Evolutionary conservation across 495 filamentous ascomycete genomes (phyloP).

Genomic region (Cercophora sp.): DNA sequence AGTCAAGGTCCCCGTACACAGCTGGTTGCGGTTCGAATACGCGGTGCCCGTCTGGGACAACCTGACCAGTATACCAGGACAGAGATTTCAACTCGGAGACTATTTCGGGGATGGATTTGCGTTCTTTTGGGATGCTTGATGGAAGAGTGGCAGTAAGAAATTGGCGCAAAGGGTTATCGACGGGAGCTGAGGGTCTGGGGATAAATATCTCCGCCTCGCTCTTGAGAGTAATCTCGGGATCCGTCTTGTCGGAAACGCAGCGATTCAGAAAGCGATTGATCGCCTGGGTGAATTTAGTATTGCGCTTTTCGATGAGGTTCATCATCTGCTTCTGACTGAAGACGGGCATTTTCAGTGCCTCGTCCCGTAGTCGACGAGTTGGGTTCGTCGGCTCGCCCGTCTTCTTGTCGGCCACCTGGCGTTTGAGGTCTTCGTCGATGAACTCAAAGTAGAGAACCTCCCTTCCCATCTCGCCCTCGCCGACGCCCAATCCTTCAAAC

Average conservation of each 20-base stretch:
- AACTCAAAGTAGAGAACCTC: conserved; percentile 89
- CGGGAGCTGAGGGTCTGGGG: conserved; percentile 34
- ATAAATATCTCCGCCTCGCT: conserved; percentile 50
- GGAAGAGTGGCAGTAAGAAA: conserved; percentile 46
- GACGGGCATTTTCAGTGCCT: conserved; percentile 89
- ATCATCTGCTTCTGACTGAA: conserved; percentile 92
- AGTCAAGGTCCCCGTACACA: conserved; percentile 78
- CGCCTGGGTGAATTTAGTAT: conserved; percentile 76
- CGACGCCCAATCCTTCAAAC: conserved; percentile 33
- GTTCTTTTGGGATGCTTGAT: conserved; percentile 71
- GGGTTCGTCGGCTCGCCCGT: conserved; percentile 68
- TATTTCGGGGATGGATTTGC: conserved; percentile 80
- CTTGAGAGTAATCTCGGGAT: conserved; percentile 63
- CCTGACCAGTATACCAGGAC: conserved; percentile 87
- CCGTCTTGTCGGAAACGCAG: conserved; percentile 60
- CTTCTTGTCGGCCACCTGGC: conserved; percentile 64
- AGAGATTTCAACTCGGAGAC: conserved; percentile 75
- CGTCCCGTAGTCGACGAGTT: conserved; percentile 59
- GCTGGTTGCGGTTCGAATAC: conserved; percentile 86
- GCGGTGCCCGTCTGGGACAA: conserved; percentile 90
- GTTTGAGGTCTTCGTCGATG: conserved; percentile 83
- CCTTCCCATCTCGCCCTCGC: conserved; percentile 37
- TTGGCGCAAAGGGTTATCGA: conserved; percentile 24
- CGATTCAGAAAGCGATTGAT: conserved; percentile 71
- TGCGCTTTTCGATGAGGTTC: conserved; percentile 84